These are phyloP conservation scores for Globisporangium uncinulatum DNA, from an alignment of 352 stramenopile genomes.

Conservation along the genomic window DNA sequence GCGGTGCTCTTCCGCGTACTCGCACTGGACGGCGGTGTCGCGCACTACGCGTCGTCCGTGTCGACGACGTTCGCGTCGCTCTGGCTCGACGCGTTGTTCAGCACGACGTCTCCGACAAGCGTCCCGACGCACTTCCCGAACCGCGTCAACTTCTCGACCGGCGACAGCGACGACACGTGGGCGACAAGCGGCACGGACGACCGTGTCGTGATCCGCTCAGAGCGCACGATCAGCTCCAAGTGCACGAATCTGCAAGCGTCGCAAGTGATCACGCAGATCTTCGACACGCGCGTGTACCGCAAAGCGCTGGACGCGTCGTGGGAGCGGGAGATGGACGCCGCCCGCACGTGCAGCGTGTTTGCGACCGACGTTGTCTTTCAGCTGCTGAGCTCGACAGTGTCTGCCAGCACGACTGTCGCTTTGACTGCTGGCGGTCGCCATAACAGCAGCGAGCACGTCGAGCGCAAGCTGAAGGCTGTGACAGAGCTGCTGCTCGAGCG, in stretches of 20 bases:
- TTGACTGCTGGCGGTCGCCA: background rate
- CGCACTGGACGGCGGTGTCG: slow-evolving; percentile 46
- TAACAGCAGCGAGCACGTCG: slow-evolving; percentile 10
- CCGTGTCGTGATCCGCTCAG: slow-evolving; percentile 51
- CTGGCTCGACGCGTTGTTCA: slow-evolving; percentile 64
- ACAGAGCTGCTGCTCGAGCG: slow-evolving; percentile 72
- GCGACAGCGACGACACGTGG: background rate
- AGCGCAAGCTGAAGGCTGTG: slow-evolving; percentile 47
- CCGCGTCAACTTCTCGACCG: slow-evolving; percentile 18
- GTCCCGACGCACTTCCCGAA: slow-evolving; percentile 72
- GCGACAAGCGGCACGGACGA: slow-evolving; percentile 19
- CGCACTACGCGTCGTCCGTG: slow-evolving; percentile 64
- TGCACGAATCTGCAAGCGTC: slow-evolving; percentile 76
- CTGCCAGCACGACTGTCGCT: slow-evolving; percentile 6
- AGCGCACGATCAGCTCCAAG: slow-evolving; percentile 79
- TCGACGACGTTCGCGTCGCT: slow-evolving; percentile 59
- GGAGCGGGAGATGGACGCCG: slow-evolving; percentile 63
- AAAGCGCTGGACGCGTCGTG: slow-evolving; percentile 68
- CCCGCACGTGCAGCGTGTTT: slow-evolving; percentile 47
- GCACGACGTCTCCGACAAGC: slow-evolving; percentile 49
- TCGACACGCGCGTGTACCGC: slow-evolving; percentile 54
- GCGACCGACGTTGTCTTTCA: slow-evolving; percentile 48
- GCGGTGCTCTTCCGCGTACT: slow-evolving; percentile 47
- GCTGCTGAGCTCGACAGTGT: slow-evolving; percentile 24
- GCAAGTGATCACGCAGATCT: slow-evolving; percentile 60